A percentile compares a stretch with the other conserved stretches of the same genome.
Evolutionary conservation across 2,329 filamentous ascomycete genomes (phyloP).

Genomic region (Claviceps monticola): DNA sequence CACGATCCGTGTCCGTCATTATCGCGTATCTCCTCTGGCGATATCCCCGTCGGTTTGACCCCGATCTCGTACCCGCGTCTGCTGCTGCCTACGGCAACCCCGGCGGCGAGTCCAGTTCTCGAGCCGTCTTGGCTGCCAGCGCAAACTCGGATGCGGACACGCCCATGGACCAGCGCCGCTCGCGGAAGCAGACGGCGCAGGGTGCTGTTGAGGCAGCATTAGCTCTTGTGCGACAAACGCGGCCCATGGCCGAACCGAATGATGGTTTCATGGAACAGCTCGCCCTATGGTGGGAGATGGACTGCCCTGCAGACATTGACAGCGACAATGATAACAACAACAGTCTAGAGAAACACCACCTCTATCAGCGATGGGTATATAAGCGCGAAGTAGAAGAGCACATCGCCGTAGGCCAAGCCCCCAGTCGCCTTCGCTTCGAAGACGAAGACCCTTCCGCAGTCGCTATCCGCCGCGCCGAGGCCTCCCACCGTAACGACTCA

Average conservation of each 20-base stretch:
- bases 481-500: not conserved
- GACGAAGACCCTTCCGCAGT: constrained; percentile 41
- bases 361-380: constrained; percentile 63
- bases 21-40: constrained; percentile 74
- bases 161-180: constrained; percentile 5
- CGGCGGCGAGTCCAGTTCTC: constrained; percentile 2
- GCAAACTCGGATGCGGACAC: not conserved
- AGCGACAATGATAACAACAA: constrained; percentile 21
- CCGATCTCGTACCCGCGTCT: constrained; percentile 17
- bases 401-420: constrained; percentile 62
- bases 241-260: constrained; percentile 79
- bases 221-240: constrained; percentile 50
- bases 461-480: not conserved
- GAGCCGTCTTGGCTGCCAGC: not conserved
- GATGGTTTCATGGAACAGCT: constrained; percentile 84
- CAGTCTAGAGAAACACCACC: constrained; percentile 45
- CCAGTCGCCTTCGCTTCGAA: constrained; percentile 71
- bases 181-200: constrained; percentile 22
- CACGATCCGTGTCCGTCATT: constrained; percentile 71
- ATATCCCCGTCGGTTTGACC: constrained; percentile 38
- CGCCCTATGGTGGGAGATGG: constrained; percentile 76
- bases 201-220: constrained; percentile 49
- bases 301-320: constrained; percentile 41
- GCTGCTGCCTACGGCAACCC: constrained; percentile 10
- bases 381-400: constrained; percentile 40